A percentile compares a stretch with the other conserved stretches of the same genome.
These are phyloP conservation scores for Globisporangium heterothallicum DNA, from an alignment of 352 stramenopile species.

Conservation along the genomic window DNA sequence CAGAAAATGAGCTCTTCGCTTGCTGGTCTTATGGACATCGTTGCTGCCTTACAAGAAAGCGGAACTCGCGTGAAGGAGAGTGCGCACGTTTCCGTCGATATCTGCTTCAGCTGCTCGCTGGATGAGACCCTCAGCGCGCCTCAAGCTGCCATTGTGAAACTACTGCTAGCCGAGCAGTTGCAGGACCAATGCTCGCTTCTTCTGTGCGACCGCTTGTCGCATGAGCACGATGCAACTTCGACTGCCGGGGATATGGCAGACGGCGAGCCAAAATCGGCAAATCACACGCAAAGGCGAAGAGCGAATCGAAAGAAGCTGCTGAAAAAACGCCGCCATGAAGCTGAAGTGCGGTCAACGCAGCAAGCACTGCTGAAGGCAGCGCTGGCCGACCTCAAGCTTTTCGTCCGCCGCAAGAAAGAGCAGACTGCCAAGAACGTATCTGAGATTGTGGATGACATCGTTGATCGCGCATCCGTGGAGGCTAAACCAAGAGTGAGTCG, in stretches of 20 bases:
- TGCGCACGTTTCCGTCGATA: slow-evolving; percentile 17
- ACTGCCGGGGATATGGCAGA: neutral
- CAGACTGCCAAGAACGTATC: slow-evolving; percentile 18
- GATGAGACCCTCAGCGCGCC: slow-evolving; percentile 31
- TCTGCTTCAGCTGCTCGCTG: slow-evolving; percentile 39
- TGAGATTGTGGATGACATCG: slow-evolving; percentile 33
- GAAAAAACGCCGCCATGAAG: slow-evolving; percentile 51
- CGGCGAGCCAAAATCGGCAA: slow-evolving; percentile 13
- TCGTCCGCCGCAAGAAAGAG: slow-evolving; percentile 26
- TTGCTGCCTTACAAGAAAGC: slow-evolving; percentile 7
- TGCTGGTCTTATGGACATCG: slow-evolving; percentile 1
- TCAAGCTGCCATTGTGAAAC: slow-evolving; percentile 47
- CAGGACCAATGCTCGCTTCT: slow-evolving; percentile 69
- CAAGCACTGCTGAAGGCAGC: slow-evolving; percentile 31
- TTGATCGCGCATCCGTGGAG: slow-evolving; percentile 27
- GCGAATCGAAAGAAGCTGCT: slow-evolving; percentile 62
- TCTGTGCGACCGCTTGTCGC: slow-evolving; percentile 46
- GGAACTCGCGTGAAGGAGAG: neutral
- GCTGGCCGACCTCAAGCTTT: slow-evolving; percentile 32
- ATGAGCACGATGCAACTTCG: slow-evolving; percentile 15
- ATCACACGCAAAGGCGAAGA: slow-evolving; percentile 49
- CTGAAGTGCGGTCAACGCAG: slow-evolving; percentile 28
- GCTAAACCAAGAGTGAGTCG: slow-evolving; percentile 5
- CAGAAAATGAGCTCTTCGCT: slow-evolving; percentile 1
- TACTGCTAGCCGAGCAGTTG: slow-evolving; percentile 69